Evolutionary conservation across 495 filamentous ascomycete species (phyloP).

Genomic region (Penicillium turbatum): DNA sequence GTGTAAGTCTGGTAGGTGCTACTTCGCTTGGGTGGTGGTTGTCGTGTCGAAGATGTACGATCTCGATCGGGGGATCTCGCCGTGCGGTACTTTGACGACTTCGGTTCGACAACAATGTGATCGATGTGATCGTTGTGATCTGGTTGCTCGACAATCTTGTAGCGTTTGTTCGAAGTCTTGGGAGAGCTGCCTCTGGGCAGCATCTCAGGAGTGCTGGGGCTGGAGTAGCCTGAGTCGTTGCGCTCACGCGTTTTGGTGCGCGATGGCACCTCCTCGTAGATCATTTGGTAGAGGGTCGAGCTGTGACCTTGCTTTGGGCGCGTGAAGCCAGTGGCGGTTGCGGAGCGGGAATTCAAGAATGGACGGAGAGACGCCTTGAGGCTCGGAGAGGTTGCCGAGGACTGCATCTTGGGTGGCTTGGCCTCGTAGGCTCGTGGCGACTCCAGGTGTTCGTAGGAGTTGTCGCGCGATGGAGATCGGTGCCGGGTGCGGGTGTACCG

Average conservation of each 20-base stretch:
- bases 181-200: conserved; percentile 23
- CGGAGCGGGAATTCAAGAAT: conserved; percentile 29
- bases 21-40: conserved; percentile 17
- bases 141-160: conserved; percentile 27
- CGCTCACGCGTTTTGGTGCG: conserved; percentile 36
- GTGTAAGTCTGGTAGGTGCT: conserved; percentile 13
- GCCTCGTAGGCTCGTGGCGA: conserved; percentile 23
- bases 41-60: conserved; percentile 9
- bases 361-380: conserved; percentile 25
- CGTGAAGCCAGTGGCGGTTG: conserved; percentile 27
- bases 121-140: too few species aligned
- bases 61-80: conserved; percentile 21
- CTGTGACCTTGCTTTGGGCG: conserved; percentile 23
- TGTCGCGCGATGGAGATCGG: conserved; percentile 30
- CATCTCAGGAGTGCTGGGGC: conserved; percentile 41
- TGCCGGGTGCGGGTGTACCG: conserved; percentile 29
- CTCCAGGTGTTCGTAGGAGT: conserved; percentile 35
- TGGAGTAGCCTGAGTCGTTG: conserved; percentile 47
- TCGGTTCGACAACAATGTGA: conserved; percentile 35
- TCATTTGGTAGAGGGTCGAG: conserved; percentile 21
- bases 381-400: conserved; percentile 24
- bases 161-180: conserved; percentile 30
- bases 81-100: conserved; percentile 18
- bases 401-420: conserved; percentile 32
- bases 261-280: conserved; percentile 16